Evolutionary conservation across 768 basidiomycete species (phyloP), one percentile per base, ranked within the genome.

Genomic region (Hygrocybe coccinea): DNA sequence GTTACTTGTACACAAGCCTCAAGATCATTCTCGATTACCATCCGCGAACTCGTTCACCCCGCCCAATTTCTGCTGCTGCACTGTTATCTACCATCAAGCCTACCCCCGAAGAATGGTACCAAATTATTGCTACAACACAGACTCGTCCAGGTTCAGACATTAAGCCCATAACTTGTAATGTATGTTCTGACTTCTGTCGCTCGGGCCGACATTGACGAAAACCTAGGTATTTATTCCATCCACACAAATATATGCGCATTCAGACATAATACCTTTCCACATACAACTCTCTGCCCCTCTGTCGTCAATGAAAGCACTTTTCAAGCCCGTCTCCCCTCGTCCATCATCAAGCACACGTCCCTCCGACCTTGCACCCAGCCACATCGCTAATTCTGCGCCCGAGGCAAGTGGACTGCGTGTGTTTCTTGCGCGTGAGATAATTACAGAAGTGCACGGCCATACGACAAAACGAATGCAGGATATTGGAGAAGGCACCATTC

Each of bases 81-180:
- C 22, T 56, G 9, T 45, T 60, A 37, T 50, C 51, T 19, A 45
- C 50, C 37, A 50, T 58, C 17, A 63, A 50, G 52, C 56, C 49
- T 5, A 25, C 24, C 15, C 55, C 60, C 14, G 60, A 56, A 17
- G 57, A 61, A n/a, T 63, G 62, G 59, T 43, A 57, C 38, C 60
- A 63, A 36, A 47, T 52, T 2, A 29, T 57, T 43, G 17, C 57
- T 9, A 45, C 47, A n/a, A 43, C 58, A 22, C 37, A 55, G 41
- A 46, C 61, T 7, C 44, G 47, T 25, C 35, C 38, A n/a, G 36
- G 35, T 34, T 35, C 52, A 2, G 14, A 43, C 9, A 38, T 49
- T 25, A 11, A 41, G 14, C 41, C 57, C 17, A 52, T 61, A 8
- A 35, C 39, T 2, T 51, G 54, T 12, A 34, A 58, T 24, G 59